Percentiles rank a stretch among this genome's conserved stretches.
Conservation (phyloP, 2,329 filamentous ascomycete species). For the Botrytis byssoidea region DNA sequence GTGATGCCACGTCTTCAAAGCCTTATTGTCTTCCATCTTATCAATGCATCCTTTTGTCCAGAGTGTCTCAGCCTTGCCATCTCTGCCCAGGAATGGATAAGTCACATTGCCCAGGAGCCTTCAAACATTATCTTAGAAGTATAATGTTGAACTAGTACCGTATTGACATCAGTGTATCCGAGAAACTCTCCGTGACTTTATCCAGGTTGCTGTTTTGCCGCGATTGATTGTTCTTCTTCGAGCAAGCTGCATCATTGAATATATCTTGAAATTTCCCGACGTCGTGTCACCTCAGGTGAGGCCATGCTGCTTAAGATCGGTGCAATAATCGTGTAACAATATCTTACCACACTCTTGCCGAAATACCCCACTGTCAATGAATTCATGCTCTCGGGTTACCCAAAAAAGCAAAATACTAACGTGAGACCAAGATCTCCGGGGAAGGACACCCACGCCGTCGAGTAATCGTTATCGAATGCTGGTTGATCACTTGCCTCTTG, state of each 20-base stretch:
- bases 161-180: not conserved
- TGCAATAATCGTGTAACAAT: not conserved
- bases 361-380: not conserved
- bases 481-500: conserved; percentile 7
- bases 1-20: conserved; percentile 7
- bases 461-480: not conserved
- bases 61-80: conserved; percentile 4
- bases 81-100: not conserved
- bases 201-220: not conserved
- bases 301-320: not conserved
- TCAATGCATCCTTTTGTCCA: not conserved
- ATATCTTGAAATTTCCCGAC: not conserved
- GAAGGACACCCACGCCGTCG: not conserved
- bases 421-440: not conserved
- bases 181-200: conserved; percentile 6
- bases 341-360: not conserved
- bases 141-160: not conserved
- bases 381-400: not conserved
- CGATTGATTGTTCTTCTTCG: not conserved
- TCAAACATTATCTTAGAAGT: not conserved
- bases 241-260: conserved; percentile 5
- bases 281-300: not conserved
- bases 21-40: not conserved
- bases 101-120: not conserved
- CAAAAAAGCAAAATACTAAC: not conserved